These are phyloP conservation scores for Phytophthora ramorum DNA, from an alignment of 352 stramenopile genomes.

Conservation along the genomic window DNA sequence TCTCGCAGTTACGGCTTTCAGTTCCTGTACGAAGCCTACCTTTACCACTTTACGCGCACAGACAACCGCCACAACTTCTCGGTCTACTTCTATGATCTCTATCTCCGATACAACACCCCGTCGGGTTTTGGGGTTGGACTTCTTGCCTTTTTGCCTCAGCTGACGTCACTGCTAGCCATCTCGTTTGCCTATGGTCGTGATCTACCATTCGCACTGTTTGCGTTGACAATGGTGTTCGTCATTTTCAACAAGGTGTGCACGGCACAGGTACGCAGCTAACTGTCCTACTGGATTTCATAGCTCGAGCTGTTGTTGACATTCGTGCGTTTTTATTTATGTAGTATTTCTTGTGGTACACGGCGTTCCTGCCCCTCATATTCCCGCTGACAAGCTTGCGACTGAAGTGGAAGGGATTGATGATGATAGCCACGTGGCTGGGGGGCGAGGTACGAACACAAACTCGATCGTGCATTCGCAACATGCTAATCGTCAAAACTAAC, in stretches of 20 bases:
- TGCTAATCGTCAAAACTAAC: slow-evolving; percentile 8
- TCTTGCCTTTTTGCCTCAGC: slow-evolving; percentile 84
- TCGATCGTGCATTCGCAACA: neutral
- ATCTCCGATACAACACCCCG: slow-evolving; percentile 92
- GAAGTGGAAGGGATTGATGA: slow-evolving; percentile 65
- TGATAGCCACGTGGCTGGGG: slow-evolving; percentile 79
- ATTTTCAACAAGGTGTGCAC: slow-evolving; percentile 97
- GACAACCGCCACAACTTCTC: slow-evolving; percentile 99
- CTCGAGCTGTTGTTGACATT: slow-evolving; percentile 12
- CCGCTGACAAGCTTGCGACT: slow-evolving; percentile 68
- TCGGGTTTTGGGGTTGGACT: slow-evolving; percentile 81
- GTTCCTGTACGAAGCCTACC: slow-evolving; percentile 96
- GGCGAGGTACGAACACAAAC: slow-evolving; percentile 58
- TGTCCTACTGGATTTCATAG: neutral
- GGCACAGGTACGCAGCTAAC: slow-evolving; percentile 62
- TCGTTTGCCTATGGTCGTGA: slow-evolving; percentile 80
- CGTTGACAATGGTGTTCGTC: slow-evolving; percentile 99
- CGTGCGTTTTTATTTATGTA: slow-evolving; percentile 58
- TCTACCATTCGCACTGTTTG: slow-evolving; percentile 95
- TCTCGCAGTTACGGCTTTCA: slow-evolving; percentile 83
- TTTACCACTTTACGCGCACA: slow-evolving; percentile 98
- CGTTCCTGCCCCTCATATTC: slow-evolving; percentile 90
- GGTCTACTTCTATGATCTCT: slow-evolving; percentile 99
- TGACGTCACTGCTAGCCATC: slow-evolving; percentile 80
- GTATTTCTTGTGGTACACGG: slow-evolving; percentile 99